Evolutionary conservation across 805 yeast genomes (phyloP), one percentile per base, ranked within the genome.

Genomic region (Wickerhamomyces rabaulensis): DNA sequence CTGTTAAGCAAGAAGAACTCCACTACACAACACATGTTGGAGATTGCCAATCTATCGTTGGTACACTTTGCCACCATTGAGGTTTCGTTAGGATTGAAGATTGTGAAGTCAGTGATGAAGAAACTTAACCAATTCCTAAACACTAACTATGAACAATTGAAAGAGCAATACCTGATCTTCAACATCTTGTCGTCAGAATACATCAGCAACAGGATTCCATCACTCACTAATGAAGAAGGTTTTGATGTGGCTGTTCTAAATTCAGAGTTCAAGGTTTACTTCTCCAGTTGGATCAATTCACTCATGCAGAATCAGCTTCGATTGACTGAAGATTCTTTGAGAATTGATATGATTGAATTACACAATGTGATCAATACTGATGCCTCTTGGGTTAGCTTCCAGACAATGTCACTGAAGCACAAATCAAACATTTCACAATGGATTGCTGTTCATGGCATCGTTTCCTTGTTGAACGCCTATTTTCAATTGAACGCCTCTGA

Each of bases 41-140:
- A 68, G 43, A 60, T 82, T 15, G 59, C 76, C 16, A 82, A 81
- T 56, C 69, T 67, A 31, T 53, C 73, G 4, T 52, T 81, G 7
- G 51, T 74, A 0, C 61, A 66, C n/a, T 57, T 73, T 5, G 66
- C 78, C 3, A 69, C 75, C 0, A 58, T 66, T 5, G 68, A 77
- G 52, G 56, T 74, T 7, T 45, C 57, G 5, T 56, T 67, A 19
- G 68, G 76, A 3, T 54, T 72, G 49, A 52, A 56, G 17, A 51
- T 80, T 3, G 66, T 71, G 13, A 61, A 60, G 36, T 38, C 73
- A 1, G 78, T 80, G 0, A 49, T 75, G 23, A 58, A 52, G 12
- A 60, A 69, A 15, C 52, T 71, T 3, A 48, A 70, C 3, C 58
- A 55, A 22, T 58, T 75, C n/a, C 60, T 67, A 17, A 55, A 66